Evolutionary conservation across 176 grass and related monocot genomes (phyloP).

Genomic region (Carex cristatella): DNA sequence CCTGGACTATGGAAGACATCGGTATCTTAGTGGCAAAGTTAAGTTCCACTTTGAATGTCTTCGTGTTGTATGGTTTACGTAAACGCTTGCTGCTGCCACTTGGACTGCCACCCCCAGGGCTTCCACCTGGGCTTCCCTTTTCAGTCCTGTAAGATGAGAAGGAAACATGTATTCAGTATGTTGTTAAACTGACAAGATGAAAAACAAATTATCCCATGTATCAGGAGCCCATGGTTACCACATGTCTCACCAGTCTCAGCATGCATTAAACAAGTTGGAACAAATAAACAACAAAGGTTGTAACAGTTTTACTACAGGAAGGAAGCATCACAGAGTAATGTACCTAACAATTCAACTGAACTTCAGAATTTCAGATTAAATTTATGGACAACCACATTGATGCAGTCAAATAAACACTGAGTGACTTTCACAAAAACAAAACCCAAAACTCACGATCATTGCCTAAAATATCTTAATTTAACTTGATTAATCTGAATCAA

Average conservation of each 20-base stretch:
- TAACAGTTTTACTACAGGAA: neutral
- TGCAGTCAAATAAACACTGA: neutral
- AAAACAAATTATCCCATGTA: neutral
- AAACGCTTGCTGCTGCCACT: constrained; percentile 42
- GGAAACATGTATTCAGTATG: neutral
- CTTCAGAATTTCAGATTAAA: neutral
- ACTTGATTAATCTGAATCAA: too few relatives aligned
- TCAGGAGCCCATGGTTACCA: neutral
- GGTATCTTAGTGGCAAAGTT: constrained; percentile 68
- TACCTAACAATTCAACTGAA: neutral
- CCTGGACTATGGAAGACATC: constrained; percentile 63
- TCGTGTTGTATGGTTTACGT: constrained; percentile 49
- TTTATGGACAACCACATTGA: neutral
- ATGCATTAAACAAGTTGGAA: neutral
- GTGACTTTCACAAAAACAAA: neutral
- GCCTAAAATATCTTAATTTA: too few relatives aligned
- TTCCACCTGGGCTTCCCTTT: constrained; percentile 30
- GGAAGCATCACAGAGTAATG: neutral
- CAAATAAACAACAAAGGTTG: neutral
- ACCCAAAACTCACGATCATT: neutral
- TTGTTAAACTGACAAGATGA: neutral
- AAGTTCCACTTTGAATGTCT: constrained; percentile 68
- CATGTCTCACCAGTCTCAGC: neutral
- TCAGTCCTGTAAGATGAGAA: constrained; percentile 25
- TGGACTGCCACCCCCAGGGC: constrained; percentile 44